Conservation (phyloP, 345 rosid species). For the Hibiscus mutabilis region DNA sequence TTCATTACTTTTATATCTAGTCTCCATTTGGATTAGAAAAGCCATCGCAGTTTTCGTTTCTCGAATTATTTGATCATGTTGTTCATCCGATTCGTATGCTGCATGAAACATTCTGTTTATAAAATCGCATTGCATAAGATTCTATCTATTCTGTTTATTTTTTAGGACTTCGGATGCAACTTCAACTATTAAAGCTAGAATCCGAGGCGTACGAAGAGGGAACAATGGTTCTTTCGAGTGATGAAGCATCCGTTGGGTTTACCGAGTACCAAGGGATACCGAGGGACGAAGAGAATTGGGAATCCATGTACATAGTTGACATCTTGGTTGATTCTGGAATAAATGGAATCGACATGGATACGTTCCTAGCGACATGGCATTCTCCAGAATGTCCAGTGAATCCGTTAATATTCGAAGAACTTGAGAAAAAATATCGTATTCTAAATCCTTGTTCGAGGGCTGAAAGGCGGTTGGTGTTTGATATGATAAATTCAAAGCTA, state of each 20-base stretch:
- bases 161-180: slow-evolving; percentile 88
- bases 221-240: slow-evolving; percentile 46
- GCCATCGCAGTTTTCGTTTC: background rate
- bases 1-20: background rate
- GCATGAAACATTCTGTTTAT: background rate
- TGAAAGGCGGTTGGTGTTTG: slow-evolving; percentile 68
- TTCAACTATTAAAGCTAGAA: slow-evolving; percentile 74
- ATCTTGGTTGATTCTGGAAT: slow-evolving; percentile 48
- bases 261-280: slow-evolving; percentile 25
- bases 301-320: slow-evolving; percentile 43
- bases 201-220: slow-evolving; percentile 68
- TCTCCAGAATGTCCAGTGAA: slow-evolving; percentile 50
- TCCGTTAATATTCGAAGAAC: slow-evolving; percentile 56
- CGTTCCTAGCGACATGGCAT: slow-evolving; percentile 40
- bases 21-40: background rate
- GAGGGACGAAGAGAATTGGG: slow-evolving; percentile 43
- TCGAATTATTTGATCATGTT: background rate
- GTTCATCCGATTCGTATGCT: background rate
- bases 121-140: background rate
- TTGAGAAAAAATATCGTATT: slow-evolving; percentile 53
- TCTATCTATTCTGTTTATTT: background rate
- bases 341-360: slow-evolving; percentile 30
- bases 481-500: slow-evolving; percentile 52
- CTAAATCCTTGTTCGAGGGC: slow-evolving; percentile 34
- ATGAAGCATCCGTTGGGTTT: slow-evolving; percentile 28